Evolutionary conservation across 1,284 basidiomycete genomes (phyloP), one percentile per base, ranked within the genome.

Genomic region (Rhodofomes roseus): DNA sequence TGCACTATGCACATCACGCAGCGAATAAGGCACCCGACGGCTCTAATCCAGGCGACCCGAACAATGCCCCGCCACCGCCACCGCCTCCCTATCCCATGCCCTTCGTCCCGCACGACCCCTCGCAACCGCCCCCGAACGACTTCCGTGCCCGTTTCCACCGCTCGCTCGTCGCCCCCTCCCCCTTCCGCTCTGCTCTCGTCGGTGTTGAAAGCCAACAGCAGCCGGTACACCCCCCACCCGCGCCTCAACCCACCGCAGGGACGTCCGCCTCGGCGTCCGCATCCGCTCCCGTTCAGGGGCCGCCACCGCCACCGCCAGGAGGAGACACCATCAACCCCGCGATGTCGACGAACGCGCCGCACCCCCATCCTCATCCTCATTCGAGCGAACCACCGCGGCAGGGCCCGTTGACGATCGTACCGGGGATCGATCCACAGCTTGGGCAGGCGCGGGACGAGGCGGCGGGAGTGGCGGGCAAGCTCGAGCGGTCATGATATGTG

Each of bases 71-170:
- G 76, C 61, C 70, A 75, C n/a, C 63, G 60, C 76, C 61, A 57
- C 69, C 65, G 25, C 71, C 68, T 25, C 74, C 68, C 58, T 76
- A 73, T 55, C 69, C 64, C 68, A 76, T 64, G 76, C 65, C 56
- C 43, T 69, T 65, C 62, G 69, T 68, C 16, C 2, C 31, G 31
- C 65, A 70, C 52, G 64, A 70, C 39, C 66, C 68, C 22, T 57
- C 67, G 5, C 70, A 69, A 54, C 67, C 73, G 27, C 66, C 78
- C 6, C 71, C 81, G 14, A 83, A 79, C 63, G 86, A 89, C 62
- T 87, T 90, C 65, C 85, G 89, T 39, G 83, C 82, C 5, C 84
- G 89, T 53, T 91, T 90, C 69, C 85, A 85, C 60, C 79, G 86
- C 25, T 75, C 87, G 2, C 76, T 91, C 54, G 77, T 81, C 37